These are phyloP conservation scores for Kluyveromyces lactis DNA, from an alignment of 805 yeast genomes.

Conservation along the genomic window DNA sequence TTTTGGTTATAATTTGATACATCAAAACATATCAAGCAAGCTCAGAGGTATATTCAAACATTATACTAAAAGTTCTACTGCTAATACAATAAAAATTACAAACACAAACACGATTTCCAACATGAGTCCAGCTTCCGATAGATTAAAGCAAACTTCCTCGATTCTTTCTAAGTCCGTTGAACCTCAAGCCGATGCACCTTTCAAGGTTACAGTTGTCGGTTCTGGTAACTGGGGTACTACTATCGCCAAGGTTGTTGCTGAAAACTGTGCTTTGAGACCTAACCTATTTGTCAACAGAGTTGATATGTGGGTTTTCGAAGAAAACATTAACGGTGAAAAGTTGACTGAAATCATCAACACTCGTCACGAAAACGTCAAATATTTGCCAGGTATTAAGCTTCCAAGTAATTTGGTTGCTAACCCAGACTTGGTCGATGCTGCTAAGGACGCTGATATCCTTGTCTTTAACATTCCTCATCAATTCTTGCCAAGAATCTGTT, in stretches of 20 bases:
- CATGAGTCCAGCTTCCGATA: conserved; percentile 21
- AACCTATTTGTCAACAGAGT: conserved; percentile 65
- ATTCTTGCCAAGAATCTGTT: conserved; percentile 70
- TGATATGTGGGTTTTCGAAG: conserved; percentile 97
- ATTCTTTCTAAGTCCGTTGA: conserved; percentile 21
- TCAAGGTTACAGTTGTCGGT: conserved; percentile 71
- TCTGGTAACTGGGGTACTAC: conserved; percentile 99
- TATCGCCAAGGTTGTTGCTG: conserved; percentile 90
- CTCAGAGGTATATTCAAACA: too few species aligned
- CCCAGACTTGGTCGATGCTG: conserved; percentile 73
- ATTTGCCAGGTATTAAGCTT: conserved; percentile 79
- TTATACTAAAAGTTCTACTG: too few species aligned
- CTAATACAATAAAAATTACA: too few species aligned
- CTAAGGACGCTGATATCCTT: conserved; percentile 72
- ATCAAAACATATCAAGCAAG: too few species aligned
- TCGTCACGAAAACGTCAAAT: conserved; percentile 88
- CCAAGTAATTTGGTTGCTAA: conserved; percentile 85
- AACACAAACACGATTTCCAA: not conserved
- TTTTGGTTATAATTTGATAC: too few species aligned
- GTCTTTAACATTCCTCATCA: conserved; percentile 97
- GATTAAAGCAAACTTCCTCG: conserved; percentile 25
- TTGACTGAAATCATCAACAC: conserved; percentile 87
- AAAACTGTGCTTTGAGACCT: conserved; percentile 68
- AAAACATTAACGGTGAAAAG: conserved; percentile 64
- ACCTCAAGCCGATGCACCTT: conserved; percentile 27